phyloP scores from a whole-genome alignment of 768 basidiomycete genomes.

The Pleurotus sapidus region DNA sequence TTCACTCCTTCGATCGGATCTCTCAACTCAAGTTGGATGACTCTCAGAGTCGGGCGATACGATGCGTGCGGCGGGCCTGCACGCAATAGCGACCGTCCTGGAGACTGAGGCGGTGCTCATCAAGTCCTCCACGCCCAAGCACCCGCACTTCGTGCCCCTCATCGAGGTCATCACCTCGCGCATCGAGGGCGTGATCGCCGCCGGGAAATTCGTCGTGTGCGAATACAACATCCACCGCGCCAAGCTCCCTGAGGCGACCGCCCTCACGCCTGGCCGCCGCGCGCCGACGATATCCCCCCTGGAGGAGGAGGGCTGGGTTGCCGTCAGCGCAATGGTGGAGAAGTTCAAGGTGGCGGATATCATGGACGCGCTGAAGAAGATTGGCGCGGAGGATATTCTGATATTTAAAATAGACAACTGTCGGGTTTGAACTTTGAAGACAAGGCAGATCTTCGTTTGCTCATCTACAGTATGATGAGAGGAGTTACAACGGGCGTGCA shows the following conservation, averaged over 20 bases:
- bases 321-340: constrained; percentile 90
- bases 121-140: constrained; percentile 65
- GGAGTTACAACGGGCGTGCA: too few species aligned
- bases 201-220: constrained; percentile 82
- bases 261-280: constrained; percentile 83
- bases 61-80: constrained; percentile 96
- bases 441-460: too few species aligned
- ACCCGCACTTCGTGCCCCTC: constrained; percentile 59
- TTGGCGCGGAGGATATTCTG: constrained; percentile 90
- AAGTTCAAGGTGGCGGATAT: constrained; percentile 73
- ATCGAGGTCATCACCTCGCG: constrained; percentile 82
- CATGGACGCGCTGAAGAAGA: constrained; percentile 83
- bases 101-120: constrained; percentile 88
- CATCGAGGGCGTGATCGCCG: constrained; percentile 90
- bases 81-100: constrained; percentile 88
- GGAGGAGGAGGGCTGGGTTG: constrained; percentile 86
- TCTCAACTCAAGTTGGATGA: not conserved
- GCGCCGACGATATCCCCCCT: constrained; percentile 87
- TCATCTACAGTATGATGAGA: too few species aligned
- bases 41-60: constrained; percentile 93
- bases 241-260: constrained; percentile 55
- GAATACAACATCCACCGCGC: constrained; percentile 87
- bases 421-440: constrained; percentile 65
- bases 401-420: constrained; percentile 92
- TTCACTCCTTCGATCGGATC: not conserved